Evolutionary conservation across 176 grass and related monocot genomes (phyloP).

Genomic region (Carex cristatella): DNA sequence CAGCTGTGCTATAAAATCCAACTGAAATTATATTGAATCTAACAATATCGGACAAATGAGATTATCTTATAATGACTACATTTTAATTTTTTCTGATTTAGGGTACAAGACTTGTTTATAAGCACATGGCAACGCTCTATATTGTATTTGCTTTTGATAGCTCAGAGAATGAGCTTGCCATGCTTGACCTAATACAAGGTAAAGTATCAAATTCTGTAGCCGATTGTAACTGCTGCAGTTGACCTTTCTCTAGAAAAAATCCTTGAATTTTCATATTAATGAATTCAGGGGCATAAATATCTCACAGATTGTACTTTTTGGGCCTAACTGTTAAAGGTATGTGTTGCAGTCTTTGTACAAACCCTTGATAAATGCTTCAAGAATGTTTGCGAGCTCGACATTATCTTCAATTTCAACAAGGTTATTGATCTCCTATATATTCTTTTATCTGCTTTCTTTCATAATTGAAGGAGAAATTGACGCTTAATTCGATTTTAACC

Average conservation of each 20-base stretch:
- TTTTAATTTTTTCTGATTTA: slow-evolving; percentile 25
- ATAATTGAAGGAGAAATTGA: background rate
- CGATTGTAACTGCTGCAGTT: background rate
- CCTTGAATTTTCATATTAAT: background rate
- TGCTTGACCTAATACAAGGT: slow-evolving; percentile 99
- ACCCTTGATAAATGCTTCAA: slow-evolving; percentile 95
- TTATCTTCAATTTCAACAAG: slow-evolving; percentile 99
- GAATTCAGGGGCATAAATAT: background rate
- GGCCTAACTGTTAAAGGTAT: background rate
- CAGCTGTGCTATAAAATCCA: background rate
- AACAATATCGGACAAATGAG: background rate
- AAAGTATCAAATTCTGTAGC: slow-evolving; percentile 3
- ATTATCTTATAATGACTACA: background rate
- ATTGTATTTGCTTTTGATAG: slow-evolving; percentile 89
- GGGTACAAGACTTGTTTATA: slow-evolving; percentile 81
- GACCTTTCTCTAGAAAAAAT: background rate
- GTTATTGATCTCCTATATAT: slow-evolving; percentile 23
- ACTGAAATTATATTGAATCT: background rate
- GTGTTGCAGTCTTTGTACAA: slow-evolving; percentile 82
- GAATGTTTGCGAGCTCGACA: slow-evolving; percentile 91
- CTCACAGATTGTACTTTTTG: background rate
- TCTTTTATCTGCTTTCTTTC: background rate
- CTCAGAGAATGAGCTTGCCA: slow-evolving; percentile 82
- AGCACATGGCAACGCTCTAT: slow-evolving; percentile 86
- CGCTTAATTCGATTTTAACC: background rate